Percentiles rank a stretch among this genome's conserved stretches.
These are phyloP conservation scores for Geotrichum fermentans DNA, from an alignment of 1,139 yeast species.

Conservation along the genomic window DNA sequence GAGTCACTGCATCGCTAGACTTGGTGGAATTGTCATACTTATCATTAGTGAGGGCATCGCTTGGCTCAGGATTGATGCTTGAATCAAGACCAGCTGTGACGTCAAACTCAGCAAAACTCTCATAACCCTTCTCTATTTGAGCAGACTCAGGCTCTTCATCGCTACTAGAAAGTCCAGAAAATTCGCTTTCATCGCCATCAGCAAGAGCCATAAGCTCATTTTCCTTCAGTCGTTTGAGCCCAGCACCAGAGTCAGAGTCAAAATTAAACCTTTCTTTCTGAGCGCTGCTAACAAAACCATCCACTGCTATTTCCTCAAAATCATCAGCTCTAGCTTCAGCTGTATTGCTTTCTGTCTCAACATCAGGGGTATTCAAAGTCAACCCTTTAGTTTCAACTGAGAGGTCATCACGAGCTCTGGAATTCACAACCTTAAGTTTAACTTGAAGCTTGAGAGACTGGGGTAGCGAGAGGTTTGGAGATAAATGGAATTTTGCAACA, in stretches of 20 bases:
- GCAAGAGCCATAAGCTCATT: not conserved
- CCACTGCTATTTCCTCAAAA: not conserved
- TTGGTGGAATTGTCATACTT: not conserved
- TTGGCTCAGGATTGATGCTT: not conserved
- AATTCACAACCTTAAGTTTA: not conserved
- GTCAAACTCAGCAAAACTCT: not conserved
- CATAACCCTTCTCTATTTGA: too few relatives aligned
- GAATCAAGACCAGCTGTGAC: not conserved
- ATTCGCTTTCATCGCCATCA: conserved; percentile 1
- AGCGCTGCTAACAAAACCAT: not conserved
- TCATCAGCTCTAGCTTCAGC: too few relatives aligned
- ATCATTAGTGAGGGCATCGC: not conserved
- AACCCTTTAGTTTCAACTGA: too few relatives aligned
- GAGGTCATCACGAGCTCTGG: too few relatives aligned
- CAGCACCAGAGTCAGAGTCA: too few relatives aligned
- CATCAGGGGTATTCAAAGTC: too few relatives aligned
- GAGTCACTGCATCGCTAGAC: too few relatives aligned
- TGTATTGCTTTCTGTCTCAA: too few relatives aligned
- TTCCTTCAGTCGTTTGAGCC: too few relatives aligned
- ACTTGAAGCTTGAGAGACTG: conserved; percentile 5
- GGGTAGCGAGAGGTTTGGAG: conserved; percentile 3
- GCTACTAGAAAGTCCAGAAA: not conserved
- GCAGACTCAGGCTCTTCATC: not conserved
- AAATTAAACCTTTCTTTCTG: not conserved
- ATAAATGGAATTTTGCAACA: conserved; percentile 7